Evolutionary conservation across 495 filamentous ascomycete genomes (phyloP), one percentile per base, ranked within the genome.

Genomic region (Penicillium paxilli): DNA sequence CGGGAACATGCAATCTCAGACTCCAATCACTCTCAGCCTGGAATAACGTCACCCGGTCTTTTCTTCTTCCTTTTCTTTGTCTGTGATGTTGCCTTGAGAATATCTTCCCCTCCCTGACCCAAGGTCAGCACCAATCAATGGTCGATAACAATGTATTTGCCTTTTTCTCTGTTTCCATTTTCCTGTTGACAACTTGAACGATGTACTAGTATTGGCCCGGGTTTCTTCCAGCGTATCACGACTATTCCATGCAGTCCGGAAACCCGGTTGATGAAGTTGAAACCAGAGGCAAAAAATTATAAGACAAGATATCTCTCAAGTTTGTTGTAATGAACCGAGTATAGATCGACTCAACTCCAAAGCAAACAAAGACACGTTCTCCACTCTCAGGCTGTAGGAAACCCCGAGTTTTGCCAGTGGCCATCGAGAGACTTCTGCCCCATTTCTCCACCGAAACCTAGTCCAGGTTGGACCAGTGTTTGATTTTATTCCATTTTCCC

Each of bases 161-260:
- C 21, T 40, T 19, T 38, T n/a, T n/a, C n/a, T n/a, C n/a, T n/a
- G n/a, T n/a, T n/a, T n/a, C n/a, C n/a, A n/a, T n/a, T n/a, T n/a
- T n/a, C n/a, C n/a, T n/a, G n/a, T n/a, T n/a, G n/a, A n/a, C n/a
- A n/a, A n/a, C n/a, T n/a, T n/a, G n/a, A n/a, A n/a, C n/a, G n/a
- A n/a, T n/a, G n/a, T n/a, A 16, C 17, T 19, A 16, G 42, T 54
- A 37, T 37, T 37, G 11, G n/a, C 33, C 33, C 32, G 46, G 21
- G 23, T 35, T 20, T 17, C 11, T 19, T 38, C 23, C 44, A 17
- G 54, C 64, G 64, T 67, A 67, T 67, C 64, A 67, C 32, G 44
- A 42, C 45, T 25, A 17, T 49, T 67, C 64, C 62, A 57, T 23
- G 20, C 20, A 4, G 47, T 60, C 62, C 64, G 64, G 61, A 25